Conservation (phyloP, 1,284 basidiomycete genomes). For the Malassezia restricta region DNA sequence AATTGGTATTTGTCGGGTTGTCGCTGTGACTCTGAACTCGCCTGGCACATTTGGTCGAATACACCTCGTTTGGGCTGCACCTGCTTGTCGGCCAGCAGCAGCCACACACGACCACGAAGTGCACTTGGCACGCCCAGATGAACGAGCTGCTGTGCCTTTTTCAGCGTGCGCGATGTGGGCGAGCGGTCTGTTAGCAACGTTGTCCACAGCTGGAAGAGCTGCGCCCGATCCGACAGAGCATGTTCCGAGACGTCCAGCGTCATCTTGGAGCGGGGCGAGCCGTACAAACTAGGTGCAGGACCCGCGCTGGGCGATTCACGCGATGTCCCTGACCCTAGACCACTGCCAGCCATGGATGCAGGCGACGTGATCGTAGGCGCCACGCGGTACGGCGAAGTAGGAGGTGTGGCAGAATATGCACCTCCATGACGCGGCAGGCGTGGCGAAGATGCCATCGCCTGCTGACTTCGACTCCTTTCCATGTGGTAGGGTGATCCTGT, state of each 20-base stretch:
- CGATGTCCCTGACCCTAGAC: not conserved
- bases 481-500: not conserved
- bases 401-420: not conserved
- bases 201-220: slow-evolving; percentile 48
- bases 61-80: slow-evolving; percentile 31
- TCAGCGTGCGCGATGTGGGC: slow-evolving; percentile 66
- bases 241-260: slow-evolving; percentile 54
- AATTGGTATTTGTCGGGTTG: slow-evolving; percentile 30
- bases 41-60: slow-evolving; percentile 35
- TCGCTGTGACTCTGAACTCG: slow-evolving; percentile 23
- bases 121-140: slow-evolving; percentile 60
- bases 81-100: slow-evolving; percentile 33
- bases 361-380: not conserved
- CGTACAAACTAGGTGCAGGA: slow-evolving; percentile 3
- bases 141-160: slow-evolving; percentile 61
- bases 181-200: slow-evolving; percentile 7
- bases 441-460: not conserved
- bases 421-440: not conserved
- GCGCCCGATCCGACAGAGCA: slow-evolving; percentile 54
- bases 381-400: not conserved
- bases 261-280: slow-evolving; percentile 50
- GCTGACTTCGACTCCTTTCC: not conserved
- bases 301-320: not conserved
- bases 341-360: not conserved
- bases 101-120: slow-evolving; percentile 39